phyloP scores from a whole-genome alignment of 179 eudicot genomes.

The Drosera spatulata region DNA sequence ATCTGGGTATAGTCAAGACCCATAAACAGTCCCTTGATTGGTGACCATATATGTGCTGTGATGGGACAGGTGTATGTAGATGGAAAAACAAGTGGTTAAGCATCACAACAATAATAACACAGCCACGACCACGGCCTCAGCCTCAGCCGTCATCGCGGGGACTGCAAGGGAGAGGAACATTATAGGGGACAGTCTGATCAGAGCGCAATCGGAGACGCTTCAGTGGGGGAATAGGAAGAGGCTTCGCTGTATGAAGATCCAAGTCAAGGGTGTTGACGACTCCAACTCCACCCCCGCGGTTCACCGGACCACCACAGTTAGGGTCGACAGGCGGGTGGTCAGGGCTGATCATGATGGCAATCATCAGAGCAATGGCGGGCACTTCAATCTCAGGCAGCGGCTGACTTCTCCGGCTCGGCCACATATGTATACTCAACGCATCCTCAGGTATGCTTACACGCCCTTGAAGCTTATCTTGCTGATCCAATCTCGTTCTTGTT shows the following conservation, averaged over 20 bases:
- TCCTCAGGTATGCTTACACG: no score
- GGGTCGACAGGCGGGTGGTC: conserved; percentile 47
- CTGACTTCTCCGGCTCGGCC: conserved; percentile 41
- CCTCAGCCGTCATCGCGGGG: neutral
- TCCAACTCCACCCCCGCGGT: no score
- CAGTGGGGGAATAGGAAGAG: conserved; percentile 86
- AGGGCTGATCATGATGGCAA: conserved; percentile 28
- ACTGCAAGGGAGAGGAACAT: conserved; percentile 19
- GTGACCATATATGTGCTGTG: neutral
- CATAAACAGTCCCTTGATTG: no score
- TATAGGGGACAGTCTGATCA: conserved; percentile 12
- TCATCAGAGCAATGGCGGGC: conserved; percentile 14
- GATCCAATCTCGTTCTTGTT: no score
- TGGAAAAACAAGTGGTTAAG: conserved; percentile 33
- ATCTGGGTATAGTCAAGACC: no score
- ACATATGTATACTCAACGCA: no score
- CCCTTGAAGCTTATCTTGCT: no score
- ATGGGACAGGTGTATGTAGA: conserved; percentile 23
- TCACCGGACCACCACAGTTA: conserved; percentile 25
- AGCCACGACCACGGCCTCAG: conserved; percentile 4
- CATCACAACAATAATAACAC: conserved; percentile 8
- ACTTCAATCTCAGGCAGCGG: conserved; percentile 62
- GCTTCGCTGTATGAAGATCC: conserved; percentile 78
- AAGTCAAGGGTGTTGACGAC: conserved; percentile 25
- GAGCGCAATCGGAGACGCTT: conserved; percentile 15